A percentile compares a stretch with the other conserved stretches of the same genome.
Evolutionary conservation across 2,329 filamentous ascomycete species (phyloP).

Genomic region (Scedosporium apiospermum): DNA sequence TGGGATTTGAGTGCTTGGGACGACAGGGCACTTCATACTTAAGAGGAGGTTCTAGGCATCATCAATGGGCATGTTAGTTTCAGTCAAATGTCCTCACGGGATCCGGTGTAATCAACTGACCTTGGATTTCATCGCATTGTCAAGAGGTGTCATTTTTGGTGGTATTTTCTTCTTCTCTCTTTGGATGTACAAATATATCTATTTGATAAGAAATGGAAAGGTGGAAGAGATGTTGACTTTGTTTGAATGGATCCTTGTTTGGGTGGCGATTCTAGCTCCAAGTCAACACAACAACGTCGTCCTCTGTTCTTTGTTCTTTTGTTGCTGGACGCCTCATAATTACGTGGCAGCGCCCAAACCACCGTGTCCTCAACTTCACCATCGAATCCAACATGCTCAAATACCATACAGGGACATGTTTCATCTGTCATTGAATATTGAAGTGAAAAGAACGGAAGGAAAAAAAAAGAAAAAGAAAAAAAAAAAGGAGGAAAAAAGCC

Average conservation of each 20-base stretch:
- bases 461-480: not conserved
- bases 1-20: not conserved
- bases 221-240: not conserved
- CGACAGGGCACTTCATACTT: slow-evolving; percentile 34
- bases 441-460: not conserved
- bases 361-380: slow-evolving; percentile 3
- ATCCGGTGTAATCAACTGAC: slow-evolving; percentile 27
- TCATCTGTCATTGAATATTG: not conserved
- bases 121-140: slow-evolving; percentile 61
- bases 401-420: not conserved
- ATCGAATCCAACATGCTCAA: not conserved
- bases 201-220: not conserved
- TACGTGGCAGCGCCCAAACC: not conserved
- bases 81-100: not conserved
- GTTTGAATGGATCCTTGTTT: not conserved
- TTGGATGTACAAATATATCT: not conserved
- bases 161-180: too few relatives aligned
- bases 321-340: not conserved
- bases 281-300: too few relatives aligned
- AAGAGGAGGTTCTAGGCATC: slow-evolving; percentile 54
- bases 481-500: not conserved
- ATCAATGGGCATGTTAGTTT: slow-evolving; percentile 6
- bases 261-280: not conserved
- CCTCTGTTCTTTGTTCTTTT: too few relatives aligned
- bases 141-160: slow-evolving; percentile 45